Base-by-base conservation (phyloP, 176 grass and related monocot genomes). In the Pontederia paniculata region DNA sequence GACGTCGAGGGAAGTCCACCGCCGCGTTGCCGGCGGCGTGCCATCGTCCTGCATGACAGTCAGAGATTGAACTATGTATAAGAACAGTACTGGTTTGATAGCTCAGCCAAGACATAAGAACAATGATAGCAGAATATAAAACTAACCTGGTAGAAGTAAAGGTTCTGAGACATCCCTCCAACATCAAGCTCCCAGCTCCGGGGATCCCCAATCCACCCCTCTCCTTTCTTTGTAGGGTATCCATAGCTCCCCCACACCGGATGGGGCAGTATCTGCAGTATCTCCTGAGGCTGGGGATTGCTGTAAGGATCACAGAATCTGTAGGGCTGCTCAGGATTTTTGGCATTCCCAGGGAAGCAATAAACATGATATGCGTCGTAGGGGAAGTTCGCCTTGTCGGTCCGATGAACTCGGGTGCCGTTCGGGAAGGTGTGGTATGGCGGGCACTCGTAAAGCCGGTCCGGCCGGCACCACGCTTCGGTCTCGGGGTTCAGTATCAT, bases 251-350 rank as follows among this genome's bases (percentile, higher is more conserved):
- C 81, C 90, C 90, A 89, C 44, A 83, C 85, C 1, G 79, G 85
- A 73, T 95, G 85, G 0, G 90, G 90, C 9, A 89, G 12, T 45
- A 95, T 62, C 76, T 95, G 90, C 21, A 95, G 48, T 15, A 95
- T 95, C 81, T 95, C 89, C 70, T 95, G 89, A 56, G 89, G 67
- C 77, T 95, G 85, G 44, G 89, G 89, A 70, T 95, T 95, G 78
- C 89, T 95, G 60, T 95, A 95, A 10, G 89, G 44, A 57, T 95
- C 89, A 50, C 89, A 95, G 74, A 75, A 95, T 10, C 78, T 81
- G 46, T 85, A 89, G 15, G 85, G 81, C 60, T 73, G 62, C 81
- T 86, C 78, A 15, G 89, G 76, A 50, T 54, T 20, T 56, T 42
- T 50, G n/a, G 89, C 89, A 74, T 89, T 95, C 45, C 89, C 89